Percentiles rank a stretch among this genome's conserved stretches.
These are phyloP conservation scores for Plasmopara muralis DNA, from an alignment of 352 stramenopile species.

Conservation along the genomic window DNA sequence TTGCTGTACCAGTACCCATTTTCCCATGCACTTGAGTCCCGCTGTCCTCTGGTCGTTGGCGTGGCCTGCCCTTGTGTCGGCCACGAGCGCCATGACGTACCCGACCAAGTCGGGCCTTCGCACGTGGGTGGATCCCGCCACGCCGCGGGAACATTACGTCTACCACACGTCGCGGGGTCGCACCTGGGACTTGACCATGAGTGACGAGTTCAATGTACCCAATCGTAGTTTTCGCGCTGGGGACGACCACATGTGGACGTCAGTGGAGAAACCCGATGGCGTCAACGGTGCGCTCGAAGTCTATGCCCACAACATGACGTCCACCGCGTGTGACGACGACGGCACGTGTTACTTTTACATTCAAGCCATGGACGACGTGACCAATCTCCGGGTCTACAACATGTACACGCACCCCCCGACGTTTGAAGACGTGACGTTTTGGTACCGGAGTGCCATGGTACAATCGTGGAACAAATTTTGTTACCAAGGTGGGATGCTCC, in stretches of 20 bases:
- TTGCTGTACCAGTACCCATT: no score
- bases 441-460: constrained; percentile 81
- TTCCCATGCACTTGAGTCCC: no score
- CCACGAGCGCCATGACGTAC: constrained; percentile 25
- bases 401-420: constrained; percentile 32
- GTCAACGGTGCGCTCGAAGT: constrained; percentile 86
- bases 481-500: constrained; percentile 90
- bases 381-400: constrained; percentile 53
- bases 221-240: constrained; percentile 75
- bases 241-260: constrained; percentile 90
- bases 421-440: constrained; percentile 41
- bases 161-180: constrained; percentile 43
- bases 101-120: constrained; percentile 38
- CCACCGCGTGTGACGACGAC: constrained; percentile 38
- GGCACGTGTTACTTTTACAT: constrained; percentile 41
- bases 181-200: constrained; percentile 56
- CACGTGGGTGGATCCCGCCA: constrained; percentile 50
- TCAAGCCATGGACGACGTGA: constrained; percentile 32
- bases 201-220: constrained; percentile 59
- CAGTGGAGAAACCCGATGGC: constrained; percentile 40
- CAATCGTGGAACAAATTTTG: constrained; percentile 95
- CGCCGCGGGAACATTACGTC: constrained; percentile 27
- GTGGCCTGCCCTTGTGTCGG: neutral
- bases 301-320: constrained; percentile 83
- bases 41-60: neutral